Conservation (phyloP, 345 rosid genomes). For the Eutrema yunnanense region DNA sequence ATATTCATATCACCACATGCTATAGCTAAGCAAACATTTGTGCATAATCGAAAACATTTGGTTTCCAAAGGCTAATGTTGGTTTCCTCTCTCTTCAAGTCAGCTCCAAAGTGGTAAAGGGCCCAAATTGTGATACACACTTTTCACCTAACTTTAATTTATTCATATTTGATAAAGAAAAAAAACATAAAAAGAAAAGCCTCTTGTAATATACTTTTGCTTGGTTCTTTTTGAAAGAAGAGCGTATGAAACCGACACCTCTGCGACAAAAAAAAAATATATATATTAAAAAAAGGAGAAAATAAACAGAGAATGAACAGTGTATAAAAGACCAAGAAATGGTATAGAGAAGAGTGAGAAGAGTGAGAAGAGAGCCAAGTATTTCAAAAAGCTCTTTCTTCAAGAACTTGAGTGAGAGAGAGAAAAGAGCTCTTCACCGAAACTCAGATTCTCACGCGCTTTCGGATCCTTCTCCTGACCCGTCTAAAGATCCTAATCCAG, state of each 20-base stretch:
- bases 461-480: constrained; percentile 14
- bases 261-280: not conserved
- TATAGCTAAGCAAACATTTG: not conserved
- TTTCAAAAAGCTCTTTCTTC: constrained; percentile 14
- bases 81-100: not conserved
- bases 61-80: not conserved
- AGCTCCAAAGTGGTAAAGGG: not conserved
- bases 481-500: not conserved
- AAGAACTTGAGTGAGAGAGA: not conserved
- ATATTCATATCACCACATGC: not conserved
- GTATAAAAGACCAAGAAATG: not conserved
- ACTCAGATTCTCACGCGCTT: constrained; percentile 14
- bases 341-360: constrained; percentile 26
- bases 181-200: not conserved
- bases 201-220: not conserved
- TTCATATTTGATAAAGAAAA: not conserved
- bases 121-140: not conserved
- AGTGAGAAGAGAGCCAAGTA: constrained; percentile 27
- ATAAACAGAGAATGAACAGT: not conserved
- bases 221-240: not conserved
- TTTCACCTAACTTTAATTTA: not conserved
- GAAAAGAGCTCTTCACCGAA: not conserved
- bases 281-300: not conserved
- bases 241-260: constrained; percentile 21
- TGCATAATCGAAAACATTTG: not conserved